Evolutionary conservation across 345 rosid species (phyloP), one percentile per base, ranked within the genome.

Genomic region (Tarenaya hassleriana): DNA sequence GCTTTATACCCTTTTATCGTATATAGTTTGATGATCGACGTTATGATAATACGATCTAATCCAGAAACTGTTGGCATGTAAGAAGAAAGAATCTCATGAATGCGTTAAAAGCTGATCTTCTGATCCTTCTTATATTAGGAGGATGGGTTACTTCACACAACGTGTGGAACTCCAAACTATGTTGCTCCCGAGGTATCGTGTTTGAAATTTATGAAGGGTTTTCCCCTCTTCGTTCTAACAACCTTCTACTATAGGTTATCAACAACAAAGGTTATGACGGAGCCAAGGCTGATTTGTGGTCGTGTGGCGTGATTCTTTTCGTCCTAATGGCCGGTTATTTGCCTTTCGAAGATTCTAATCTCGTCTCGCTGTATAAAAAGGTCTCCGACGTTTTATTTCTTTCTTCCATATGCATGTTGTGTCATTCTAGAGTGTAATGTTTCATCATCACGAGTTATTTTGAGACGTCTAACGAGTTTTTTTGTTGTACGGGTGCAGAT

Each of bases 181-280:
- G 98, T 90, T 71, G 97, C 98, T 60, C 98, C 98, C 1, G 98
- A 92, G 98, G 98, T 88, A 70, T 56, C n/a, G n/a, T n/a, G n/a
- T n/a, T n/a, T n/a, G n/a, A n/a, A n/a, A n/a, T 82, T 34, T 48
- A 37, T 46, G 52, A 43, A 42, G 57, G 50, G n/a, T 39, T 64
- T 47, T 56, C 39, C 32, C 43, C 37, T 31, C 54, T 24, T 51
- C 39, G 44, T 45, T 16, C 14, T 44, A 31, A 37, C 50, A 32
- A 13, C 41, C 38, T 44, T 37, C 10, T 5, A 55, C 56, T 10
- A 58, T 56, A 92, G 98, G 98, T 92, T 61, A 83, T 88, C 65
- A 83, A 85, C 63, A 83, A 88, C 68, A 90, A 85, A 70, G 98
- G 98, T 39, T 92, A 92, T 58, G 87, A 92, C 64, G 98, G 94